Evolutionary conservation across 352 stramenopile genomes (phyloP).

Genomic region (Phytophthora ramorum): DNA sequence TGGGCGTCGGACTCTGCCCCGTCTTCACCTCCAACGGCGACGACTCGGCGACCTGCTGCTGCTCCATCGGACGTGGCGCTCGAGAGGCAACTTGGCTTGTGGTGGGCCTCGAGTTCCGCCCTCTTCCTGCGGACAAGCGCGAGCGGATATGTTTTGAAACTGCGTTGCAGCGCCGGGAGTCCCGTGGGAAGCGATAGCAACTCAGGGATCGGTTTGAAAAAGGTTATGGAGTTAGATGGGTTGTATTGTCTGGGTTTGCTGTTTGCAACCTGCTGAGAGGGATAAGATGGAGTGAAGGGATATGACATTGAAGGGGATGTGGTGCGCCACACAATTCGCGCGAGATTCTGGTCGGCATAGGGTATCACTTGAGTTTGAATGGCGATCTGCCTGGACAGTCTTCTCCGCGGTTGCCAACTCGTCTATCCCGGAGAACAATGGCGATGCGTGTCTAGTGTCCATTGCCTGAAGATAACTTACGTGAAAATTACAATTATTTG

Average conservation of each 20-base stretch:
- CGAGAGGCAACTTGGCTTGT: conserved; percentile 14
- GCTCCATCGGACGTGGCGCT: conserved; percentile 11
- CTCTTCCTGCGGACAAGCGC: no score
- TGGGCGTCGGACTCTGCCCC: neutral
- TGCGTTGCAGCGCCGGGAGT: conserved; percentile 6
- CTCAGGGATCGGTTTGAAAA: neutral
- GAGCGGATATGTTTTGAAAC: conserved; percentile 3
- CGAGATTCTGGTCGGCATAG: conserved; percentile 29
- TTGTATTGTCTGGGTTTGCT: neutral
- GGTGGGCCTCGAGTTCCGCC: neutral
- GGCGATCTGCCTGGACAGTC: conserved; percentile 7
- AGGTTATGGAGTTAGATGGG: neutral
- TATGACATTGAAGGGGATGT: conserved; percentile 8
- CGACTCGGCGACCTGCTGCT: conserved; percentile 7
- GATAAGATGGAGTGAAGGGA: neutral
- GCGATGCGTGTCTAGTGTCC: neutral
- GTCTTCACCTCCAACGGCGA: conserved; percentile 8
- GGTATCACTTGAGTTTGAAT: conserved; percentile 3
- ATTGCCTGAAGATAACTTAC: conserved; percentile 14
- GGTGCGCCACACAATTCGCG: neutral
- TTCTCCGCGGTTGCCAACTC: neutral
- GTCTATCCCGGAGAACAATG: conserved; percentile 21
- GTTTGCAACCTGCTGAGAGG: neutral
- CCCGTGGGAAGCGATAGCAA: conserved; percentile 2
- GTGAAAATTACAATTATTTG: conserved; percentile 27